Evolutionary conservation across 768 basidiomycete species (phyloP), one percentile per base, ranked within the genome.

Genomic region (Russula abietina): DNA sequence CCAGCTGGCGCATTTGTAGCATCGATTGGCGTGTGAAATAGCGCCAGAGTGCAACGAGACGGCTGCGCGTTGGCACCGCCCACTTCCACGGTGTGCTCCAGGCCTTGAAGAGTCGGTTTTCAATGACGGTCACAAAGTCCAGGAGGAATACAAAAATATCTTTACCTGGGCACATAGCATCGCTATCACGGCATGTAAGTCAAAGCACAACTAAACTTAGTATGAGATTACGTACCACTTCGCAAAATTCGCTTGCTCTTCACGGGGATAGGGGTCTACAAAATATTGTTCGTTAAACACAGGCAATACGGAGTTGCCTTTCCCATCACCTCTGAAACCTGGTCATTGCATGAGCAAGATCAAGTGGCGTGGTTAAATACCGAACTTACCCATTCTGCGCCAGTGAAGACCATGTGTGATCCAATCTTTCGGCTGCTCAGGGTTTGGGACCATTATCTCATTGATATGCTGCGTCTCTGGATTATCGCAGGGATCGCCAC

Each of bases 181-280:
- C 81, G 62, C 81, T 82, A 45, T 38, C 12, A 17, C 14, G 55
- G 8, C 2, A 54, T 46, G 17, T 62, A 49, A 30, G 22, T 57
- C 17, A 28, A 26, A 17, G 24, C 17, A 38, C 57, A 19, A 32
- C n/a, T n/a, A 17, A 38, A 7, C 1, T 9, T 4, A 2, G 39
- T 0, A 8, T 12, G 56, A 22, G 30, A 49, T 9, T 26, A 49
- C 78, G 50, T 68, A 81, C 82, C 85, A 86, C 69, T 81, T 80
- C 0, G 75, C 73, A 67, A 85, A 86, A 46, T 78, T 78, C 1
- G 75, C 59, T 64, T 81, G 81, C 50, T 85, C 83, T 50, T 84
- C 82, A 19, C 75, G 76, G 28, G 83, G 77, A 63, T 86, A 86
- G 0, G 85, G 84, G 68, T 86, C 84, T 81, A 57, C 10, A 41